Base-by-base conservation (phyloP, 2,329 filamentous ascomycete genomes). In the Sarocladium oryzae region DNA sequence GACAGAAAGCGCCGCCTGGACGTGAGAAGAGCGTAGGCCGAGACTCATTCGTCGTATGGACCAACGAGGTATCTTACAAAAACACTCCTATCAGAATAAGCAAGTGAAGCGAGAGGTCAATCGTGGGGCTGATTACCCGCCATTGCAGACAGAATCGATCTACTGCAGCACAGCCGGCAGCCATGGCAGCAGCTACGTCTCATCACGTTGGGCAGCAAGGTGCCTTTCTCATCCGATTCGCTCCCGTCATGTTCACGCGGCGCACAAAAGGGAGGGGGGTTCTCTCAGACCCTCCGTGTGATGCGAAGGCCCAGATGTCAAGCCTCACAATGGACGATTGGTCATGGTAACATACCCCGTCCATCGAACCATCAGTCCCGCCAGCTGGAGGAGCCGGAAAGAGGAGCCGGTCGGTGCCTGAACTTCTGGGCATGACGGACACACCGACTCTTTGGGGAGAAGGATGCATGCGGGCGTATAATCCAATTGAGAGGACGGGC, bases 81-180 rank as follows among this genome's bases (percentile, higher is more conserved):
- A 30, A 13, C 7, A 7, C 28, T 30, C 7, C 13, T 13, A 13
- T 30, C 28, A 30, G 7, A 30, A 13, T 7, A 30, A n/a, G n/a
- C n/a, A n/a, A n/a, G n/a, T n/a, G n/a, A n/a, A n/a, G n/a, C n/a
- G n/a, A n/a, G n/a, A n/a, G n/a, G n/a, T n/a, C n/a, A n/a, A n/a
- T n/a, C n/a, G n/a, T n/a, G n/a, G n/a, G n/a, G n/a, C n/a, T n/a
- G n/a, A n/a, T n/a, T n/a, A n/a, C n/a, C n/a, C n/a, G n/a, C n/a
- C n/a, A n/a, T n/a, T n/a, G n/a, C n/a, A n/a, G n/a, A n/a, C 43
- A 48, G 24, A 48, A 48, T 48, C 43, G 43, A 48, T 48, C 43
- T 48, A 43, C 40, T 43, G 40, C n/a, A 32, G 26, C 26, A 30
- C 5, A 9, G 4, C 21, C 28, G 28, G 28, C 28, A 30, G 28